These are phyloP conservation scores for Pisolithus sp. DNA, from an alignment of 768 basidiomycete species.

Conservation along the genomic window DNA sequence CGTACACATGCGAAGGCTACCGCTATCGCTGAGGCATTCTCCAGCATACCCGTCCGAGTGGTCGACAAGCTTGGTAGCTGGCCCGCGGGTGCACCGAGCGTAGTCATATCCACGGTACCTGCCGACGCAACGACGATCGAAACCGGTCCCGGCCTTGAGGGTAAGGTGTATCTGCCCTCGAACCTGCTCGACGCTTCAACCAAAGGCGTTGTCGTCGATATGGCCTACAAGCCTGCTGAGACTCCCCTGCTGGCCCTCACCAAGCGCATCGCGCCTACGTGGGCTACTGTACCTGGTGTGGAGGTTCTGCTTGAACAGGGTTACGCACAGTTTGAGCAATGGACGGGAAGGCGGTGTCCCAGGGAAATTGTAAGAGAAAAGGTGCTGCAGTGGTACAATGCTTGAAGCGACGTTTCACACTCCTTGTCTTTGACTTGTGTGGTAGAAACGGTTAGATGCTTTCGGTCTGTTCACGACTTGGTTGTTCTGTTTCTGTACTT, in stretches of 20 bases:
- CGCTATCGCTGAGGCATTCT: conserved; percentile 62
- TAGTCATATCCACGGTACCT: conserved; percentile 89
- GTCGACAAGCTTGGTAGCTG: conserved; percentile 53
- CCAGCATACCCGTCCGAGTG: conserved; percentile 43
- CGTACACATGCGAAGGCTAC: conserved; percentile 72
- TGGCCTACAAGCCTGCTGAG: conserved; percentile 87
- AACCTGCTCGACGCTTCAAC: conserved; percentile 51
- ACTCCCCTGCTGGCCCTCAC: conserved; percentile 78
- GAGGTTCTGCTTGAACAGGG: conserved; percentile 88
- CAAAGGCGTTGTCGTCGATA: conserved; percentile 81
- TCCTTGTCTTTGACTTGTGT: not conserved
- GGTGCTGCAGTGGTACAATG: conserved; percentile 43
- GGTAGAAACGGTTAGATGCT: not conserved
- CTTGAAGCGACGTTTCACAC: not conserved
- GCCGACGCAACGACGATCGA: conserved; percentile 47
- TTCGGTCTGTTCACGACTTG: too few relatives aligned
- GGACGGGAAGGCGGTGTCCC: conserved; percentile 70
- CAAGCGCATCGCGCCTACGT: conserved; percentile 39
- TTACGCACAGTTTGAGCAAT: conserved; percentile 74
- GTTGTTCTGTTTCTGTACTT: too few relatives aligned
- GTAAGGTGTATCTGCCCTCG: conserved; percentile 45
- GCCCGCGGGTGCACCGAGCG: conserved; percentile 47
- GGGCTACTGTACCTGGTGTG: conserved; percentile 72
- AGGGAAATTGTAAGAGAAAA: conserved; percentile 36
- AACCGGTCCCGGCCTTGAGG: not conserved